Conservation (phyloP, 768 basidiomycete genomes). For the Lyophyllum shimeji region DNA sequence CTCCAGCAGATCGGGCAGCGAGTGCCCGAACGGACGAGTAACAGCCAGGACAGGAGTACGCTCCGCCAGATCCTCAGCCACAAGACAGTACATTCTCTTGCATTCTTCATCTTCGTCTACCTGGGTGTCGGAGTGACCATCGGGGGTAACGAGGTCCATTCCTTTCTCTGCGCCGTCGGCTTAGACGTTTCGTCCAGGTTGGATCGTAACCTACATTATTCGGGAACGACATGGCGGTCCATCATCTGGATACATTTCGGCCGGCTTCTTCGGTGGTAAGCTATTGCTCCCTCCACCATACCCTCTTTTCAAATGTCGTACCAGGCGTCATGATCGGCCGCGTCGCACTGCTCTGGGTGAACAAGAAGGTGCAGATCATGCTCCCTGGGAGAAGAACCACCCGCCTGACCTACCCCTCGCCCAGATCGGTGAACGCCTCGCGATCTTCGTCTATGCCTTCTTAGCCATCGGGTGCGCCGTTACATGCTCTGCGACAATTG, state of each 20-base stretch:
- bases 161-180: neutral
- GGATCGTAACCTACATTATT: constrained; percentile 65
- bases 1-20: constrained; percentile 47
- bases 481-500: neutral
- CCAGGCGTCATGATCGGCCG: constrained; percentile 60
- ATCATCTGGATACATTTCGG: constrained; percentile 27
- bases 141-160: constrained; percentile 33
- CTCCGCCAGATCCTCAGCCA: constrained; percentile 52
- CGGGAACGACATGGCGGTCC: constrained; percentile 35
- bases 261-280: constrained; percentile 27
- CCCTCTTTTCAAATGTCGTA: neutral
- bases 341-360: constrained; percentile 53
- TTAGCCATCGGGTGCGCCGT: constrained; percentile 48
- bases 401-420: neutral
- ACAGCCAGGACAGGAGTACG: constrained; percentile 10
- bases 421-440: constrained; percentile 55
- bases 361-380: constrained; percentile 38
- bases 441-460: constrained; percentile 49
- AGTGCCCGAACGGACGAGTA: constrained; percentile 28
- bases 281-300: neutral
- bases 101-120: constrained; percentile 64
- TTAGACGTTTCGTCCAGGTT: constrained; percentile 38
- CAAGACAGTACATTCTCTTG: constrained; percentile 59
- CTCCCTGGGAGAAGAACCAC: neutral
- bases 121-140: constrained; percentile 69